Conservation (phyloP, 176 grass and related monocot species). For the Puccinellia tenuiflora region DNA sequence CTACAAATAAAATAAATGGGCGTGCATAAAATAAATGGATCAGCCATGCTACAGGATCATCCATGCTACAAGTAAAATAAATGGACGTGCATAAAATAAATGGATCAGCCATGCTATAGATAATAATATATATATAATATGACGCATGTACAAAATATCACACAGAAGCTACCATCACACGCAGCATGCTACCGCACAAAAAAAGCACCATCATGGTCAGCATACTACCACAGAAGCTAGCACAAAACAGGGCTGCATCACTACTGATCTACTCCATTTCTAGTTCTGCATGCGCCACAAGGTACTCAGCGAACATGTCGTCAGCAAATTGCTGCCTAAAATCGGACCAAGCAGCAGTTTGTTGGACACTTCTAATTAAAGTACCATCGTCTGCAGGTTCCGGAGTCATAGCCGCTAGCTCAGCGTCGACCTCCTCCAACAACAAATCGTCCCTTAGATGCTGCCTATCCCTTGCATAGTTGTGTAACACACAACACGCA, state of each 20-base stretch:
- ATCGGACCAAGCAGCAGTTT: background rate
- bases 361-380: background rate
- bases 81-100: background rate
- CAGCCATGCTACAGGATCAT: no score
- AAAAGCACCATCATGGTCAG: background rate
- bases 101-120: no score
- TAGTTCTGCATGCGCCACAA: background rate
- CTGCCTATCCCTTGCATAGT: no score
- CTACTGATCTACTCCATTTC: background rate
- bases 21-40: no score
- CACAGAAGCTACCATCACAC: background rate
- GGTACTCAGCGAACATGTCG: no score
- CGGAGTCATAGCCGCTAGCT: background rate
- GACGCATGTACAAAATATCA: background rate
- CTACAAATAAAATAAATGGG: no score
- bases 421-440: background rate
- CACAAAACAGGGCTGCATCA: background rate
- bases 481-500: no score
- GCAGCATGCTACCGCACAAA: background rate
- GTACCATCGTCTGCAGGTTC: background rate
- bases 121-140: no score
- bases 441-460: no score
- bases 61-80: background rate
- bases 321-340: no score
- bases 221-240: no score